Conservation (phyloP, 352 stramenopile genomes). For the Globisporangium okanoganense region DNA sequence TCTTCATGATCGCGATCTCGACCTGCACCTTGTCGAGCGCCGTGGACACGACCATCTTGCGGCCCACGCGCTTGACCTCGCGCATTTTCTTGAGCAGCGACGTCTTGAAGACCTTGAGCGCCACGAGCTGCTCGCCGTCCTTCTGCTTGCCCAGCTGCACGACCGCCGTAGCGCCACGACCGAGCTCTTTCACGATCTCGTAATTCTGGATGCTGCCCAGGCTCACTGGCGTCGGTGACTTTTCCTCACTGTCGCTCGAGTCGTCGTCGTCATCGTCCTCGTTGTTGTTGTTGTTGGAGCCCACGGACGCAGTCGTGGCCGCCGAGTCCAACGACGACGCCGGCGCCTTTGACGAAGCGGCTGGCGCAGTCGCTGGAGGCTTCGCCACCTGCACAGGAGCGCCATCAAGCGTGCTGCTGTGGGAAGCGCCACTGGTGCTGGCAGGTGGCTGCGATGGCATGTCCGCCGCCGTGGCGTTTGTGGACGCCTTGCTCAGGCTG, state of each 20-base stretch:
- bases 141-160: conserved; percentile 76
- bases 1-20: conserved; percentile 90
- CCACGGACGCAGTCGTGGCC: conserved; percentile 31
- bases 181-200: conserved; percentile 74
- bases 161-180: conserved; percentile 71
- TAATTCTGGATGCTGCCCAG: conserved; percentile 67
- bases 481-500: conserved; percentile 19
- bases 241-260: conserved; percentile 13
- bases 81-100: conserved; percentile 85
- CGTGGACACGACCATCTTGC: conserved; percentile 83
- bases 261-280: conserved; percentile 23
- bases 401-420: conserved; percentile 8
- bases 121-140: conserved; percentile 51
- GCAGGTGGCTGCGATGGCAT: neutral
- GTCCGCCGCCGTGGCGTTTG: neutral
- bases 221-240: neutral
- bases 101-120: conserved; percentile 85
- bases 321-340: conserved; percentile 32
- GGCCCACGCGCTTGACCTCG: conserved; percentile 77
- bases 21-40: conserved; percentile 85
- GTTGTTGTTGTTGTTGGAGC: conserved; percentile 33
- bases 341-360: neutral
- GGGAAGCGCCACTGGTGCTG: conserved; percentile 7
- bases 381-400: conserved; percentile 17
- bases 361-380: neutral